Conservation (phyloP, 768 basidiomycete genomes). For the Mycena galopus region DNA sequence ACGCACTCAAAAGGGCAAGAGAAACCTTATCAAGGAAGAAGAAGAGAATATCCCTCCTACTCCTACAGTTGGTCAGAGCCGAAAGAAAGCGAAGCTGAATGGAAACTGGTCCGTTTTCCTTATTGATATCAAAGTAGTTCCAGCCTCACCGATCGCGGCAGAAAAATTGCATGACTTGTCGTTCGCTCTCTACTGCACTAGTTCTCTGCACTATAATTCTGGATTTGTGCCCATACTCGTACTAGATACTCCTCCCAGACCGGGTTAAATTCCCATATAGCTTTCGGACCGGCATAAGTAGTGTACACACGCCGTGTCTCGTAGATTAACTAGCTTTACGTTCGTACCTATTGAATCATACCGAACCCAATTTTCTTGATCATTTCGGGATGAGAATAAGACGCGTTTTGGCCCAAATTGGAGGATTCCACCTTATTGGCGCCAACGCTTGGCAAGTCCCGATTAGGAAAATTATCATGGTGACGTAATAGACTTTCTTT, state of each 20-base stretch:
- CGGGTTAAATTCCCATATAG: neutral
- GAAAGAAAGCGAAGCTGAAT: conserved; percentile 11
- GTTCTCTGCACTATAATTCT: neutral
- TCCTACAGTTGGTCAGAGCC: neutral
- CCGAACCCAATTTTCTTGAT: neutral
- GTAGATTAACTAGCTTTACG: conserved; percentile 12
- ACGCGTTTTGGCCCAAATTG: no score
- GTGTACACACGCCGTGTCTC: neutral
- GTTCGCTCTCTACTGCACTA: neutral
- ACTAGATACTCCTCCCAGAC: neutral
- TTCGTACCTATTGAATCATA: neutral
- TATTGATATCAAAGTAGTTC: neutral
- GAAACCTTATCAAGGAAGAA: conserved; percentile 14
- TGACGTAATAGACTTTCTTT: no score
- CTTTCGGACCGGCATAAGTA: neutral
- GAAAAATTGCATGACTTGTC: neutral
- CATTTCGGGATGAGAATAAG: neutral
- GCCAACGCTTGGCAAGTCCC: no score
- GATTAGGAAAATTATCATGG: no score
- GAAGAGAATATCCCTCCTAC: conserved; percentile 22
- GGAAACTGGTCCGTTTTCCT: neutral
- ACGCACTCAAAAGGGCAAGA: conserved; percentile 1
- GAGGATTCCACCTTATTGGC: no score
- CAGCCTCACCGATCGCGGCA: neutral
- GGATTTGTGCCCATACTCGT: neutral